Base-by-base conservation (phyloP, 352 stramenopile species). In the Globisporangium nagaii region DNA sequence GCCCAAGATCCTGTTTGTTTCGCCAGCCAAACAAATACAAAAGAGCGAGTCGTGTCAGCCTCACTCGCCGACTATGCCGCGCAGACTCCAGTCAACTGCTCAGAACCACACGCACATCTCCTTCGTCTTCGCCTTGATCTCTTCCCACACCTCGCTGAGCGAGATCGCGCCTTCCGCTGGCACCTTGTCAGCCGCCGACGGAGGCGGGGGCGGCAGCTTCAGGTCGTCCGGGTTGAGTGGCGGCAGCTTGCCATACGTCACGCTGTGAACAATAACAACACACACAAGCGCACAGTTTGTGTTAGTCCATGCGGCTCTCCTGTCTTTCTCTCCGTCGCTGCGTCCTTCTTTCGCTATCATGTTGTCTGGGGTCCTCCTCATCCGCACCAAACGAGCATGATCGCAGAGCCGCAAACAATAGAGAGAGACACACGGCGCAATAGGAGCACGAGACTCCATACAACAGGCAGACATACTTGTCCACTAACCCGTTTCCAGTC, bases 221-320 rank as follows among this genome's bases (percentile, higher is more conserved):
- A 94, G 66, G 64, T 94, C 84, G 46, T 94, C 84, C 24, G 84
- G 84, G 61, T 94, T 94, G 41, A 94, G 62, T 40, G 84, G 84
- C 53, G 84, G 77, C 43, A 93, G 60, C 59, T 90, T 90, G 54
- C 79, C 79, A 49, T 90, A 90, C 39, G 65, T 84, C 32, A 74
- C 66, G 35, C 79, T 90, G 40, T 9, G 12, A 19, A 50, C 28
- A 27, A 4, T 10, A 43, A 43, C n/a, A 43, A 28, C 9, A 45
- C 4, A 49, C 28, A 65, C 19, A 51, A 3, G 47, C 8, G 40
- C 40, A 53, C 27, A n/a, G n/a, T n/a, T n/a, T 32, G 19, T 9
- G 53, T 34, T 8, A 52, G 25, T 32, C 35, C n/a, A 31, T 15
- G 10, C 13, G n/a, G 1, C n/a, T 17, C 25, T 43, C 37, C 25